Evolutionary conservation across 2,329 filamentous ascomycete species (phyloP).

Genomic region (Huntiella abstrusa): DNA sequence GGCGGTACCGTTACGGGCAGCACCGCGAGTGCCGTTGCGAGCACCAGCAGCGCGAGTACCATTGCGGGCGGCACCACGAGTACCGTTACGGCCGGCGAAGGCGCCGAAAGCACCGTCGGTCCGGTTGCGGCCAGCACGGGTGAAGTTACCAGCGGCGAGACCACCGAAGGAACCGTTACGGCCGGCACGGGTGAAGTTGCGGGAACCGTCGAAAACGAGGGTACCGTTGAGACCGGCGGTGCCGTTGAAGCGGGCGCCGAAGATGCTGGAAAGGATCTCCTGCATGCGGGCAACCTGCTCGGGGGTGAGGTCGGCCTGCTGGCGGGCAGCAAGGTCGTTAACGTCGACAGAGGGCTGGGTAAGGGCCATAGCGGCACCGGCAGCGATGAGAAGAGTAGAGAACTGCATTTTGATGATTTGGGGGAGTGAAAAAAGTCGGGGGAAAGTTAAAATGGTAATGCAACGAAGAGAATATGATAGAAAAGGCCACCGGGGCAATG

Average conservation of each 20-base stretch:
- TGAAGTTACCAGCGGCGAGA: background rate
- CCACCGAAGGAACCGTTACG: background rate
- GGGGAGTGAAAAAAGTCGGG: background rate
- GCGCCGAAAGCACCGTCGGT: background rate
- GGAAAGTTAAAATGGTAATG: background rate
- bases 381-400: constrained; percentile 25
- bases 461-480: background rate
- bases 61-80: background rate
- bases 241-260: background rate
- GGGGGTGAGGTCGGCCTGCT: background rate
- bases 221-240: background rate
- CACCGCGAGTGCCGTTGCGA: background rate
- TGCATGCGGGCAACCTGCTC: background rate
- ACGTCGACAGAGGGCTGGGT: constrained; percentile 24
- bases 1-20: background rate
- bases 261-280: background rate
- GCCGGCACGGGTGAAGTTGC: too few species aligned
- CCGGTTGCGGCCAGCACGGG: background rate
- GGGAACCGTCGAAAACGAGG: too few species aligned
- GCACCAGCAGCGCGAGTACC: background rate
- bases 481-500: constrained; percentile 5
- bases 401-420: constrained; percentile 2
- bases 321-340: constrained; percentile 14
- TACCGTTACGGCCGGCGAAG: background rate
- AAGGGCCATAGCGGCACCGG: constrained; percentile 44